phyloP scores from a whole-genome alignment of 805 yeast genomes.

The Clavispora fructus region DNA sequence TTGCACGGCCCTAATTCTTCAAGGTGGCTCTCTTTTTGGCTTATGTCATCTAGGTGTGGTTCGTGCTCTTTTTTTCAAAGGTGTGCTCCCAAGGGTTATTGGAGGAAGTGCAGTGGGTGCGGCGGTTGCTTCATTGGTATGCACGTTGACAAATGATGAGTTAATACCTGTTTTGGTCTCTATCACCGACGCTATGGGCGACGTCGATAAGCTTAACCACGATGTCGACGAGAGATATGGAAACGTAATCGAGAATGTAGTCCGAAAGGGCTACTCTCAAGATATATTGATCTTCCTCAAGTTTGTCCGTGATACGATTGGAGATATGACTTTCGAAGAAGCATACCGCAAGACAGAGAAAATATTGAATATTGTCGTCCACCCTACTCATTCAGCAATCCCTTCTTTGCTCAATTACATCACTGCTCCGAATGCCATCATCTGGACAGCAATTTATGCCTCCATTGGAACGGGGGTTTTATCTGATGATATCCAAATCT shows the following conservation, averaged over 20 bases:
- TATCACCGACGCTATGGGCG: conserved; percentile 37
- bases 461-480: conserved; percentile 71
- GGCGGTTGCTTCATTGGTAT: conserved; percentile 79
- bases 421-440: conserved; percentile 87
- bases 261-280: conserved; percentile 78
- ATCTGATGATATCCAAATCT: conserved; percentile 48
- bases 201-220: conserved; percentile 44
- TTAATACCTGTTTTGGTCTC: conserved; percentile 42
- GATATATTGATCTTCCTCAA: conserved; percentile 76
- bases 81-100: conserved; percentile 75
- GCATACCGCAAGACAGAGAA: conserved; percentile 77
- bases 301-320: conserved; percentile 70
- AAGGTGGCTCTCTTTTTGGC: conserved; percentile 95
- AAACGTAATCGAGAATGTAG: conserved; percentile 67
- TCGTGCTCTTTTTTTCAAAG: conserved; percentile 69
- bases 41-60: conserved; percentile 91
- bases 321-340: conserved; percentile 88
- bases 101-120: conserved; percentile 96
- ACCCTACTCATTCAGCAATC: conserved; percentile 66
- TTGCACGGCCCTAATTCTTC: conserved; percentile 81
- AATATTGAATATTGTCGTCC: conserved; percentile 77
- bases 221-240: conserved; percentile 58
- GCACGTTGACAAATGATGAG: conserved; percentile 67
- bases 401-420: conserved; percentile 80
- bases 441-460: conserved; percentile 80